Conservation (phyloP, 352 stramenopile species). For the Globisporangium ultimum region DNA sequence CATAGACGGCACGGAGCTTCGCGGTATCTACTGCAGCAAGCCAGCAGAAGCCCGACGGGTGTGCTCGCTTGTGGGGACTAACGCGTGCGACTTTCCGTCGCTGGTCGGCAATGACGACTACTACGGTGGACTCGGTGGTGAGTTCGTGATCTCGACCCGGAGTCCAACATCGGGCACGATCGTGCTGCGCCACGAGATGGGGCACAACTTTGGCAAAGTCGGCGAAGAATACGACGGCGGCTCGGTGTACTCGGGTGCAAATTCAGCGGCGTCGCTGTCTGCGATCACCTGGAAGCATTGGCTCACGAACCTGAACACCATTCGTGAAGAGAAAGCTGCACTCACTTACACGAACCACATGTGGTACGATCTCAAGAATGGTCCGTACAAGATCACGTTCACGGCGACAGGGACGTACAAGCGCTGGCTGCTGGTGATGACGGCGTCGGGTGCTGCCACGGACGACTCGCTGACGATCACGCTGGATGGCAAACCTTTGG, state of each 20-base stretch:
- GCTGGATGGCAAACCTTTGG: constrained; percentile 20
- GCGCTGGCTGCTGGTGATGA: constrained; percentile 24
- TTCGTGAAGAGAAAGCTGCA: constrained; percentile 21
- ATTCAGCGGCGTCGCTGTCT: constrained; percentile 13
- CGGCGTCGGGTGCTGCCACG: constrained; percentile 23
- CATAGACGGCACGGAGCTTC: constrained; percentile 13
- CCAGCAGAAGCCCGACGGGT: constrained; percentile 8
- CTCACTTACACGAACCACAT: constrained; percentile 29
- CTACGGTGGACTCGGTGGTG: constrained; percentile 33
- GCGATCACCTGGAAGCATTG: constrained; percentile 27
- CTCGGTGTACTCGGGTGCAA: constrained; percentile 30
- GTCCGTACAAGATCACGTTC: constrained; percentile 28
- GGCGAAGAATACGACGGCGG: constrained; percentile 45
- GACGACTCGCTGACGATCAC: constrained; percentile 26
- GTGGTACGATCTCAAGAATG: constrained; percentile 31
- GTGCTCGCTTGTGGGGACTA: constrained; percentile 5
- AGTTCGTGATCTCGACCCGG: constrained; percentile 37
- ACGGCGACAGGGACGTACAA: constrained; percentile 27
- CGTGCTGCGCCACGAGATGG: constrained; percentile 35
- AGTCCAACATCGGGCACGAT: constrained; percentile 25
- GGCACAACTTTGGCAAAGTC: constrained; percentile 36
- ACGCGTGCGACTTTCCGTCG: constrained; percentile 29
- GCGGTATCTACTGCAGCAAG: constrained; percentile 19
- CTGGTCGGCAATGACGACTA: constrained; percentile 37
- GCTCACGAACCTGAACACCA: constrained; percentile 21